Evolutionary conservation across 345 rosid genomes (phyloP).

Genomic region (Gossypium turneri): DNA sequence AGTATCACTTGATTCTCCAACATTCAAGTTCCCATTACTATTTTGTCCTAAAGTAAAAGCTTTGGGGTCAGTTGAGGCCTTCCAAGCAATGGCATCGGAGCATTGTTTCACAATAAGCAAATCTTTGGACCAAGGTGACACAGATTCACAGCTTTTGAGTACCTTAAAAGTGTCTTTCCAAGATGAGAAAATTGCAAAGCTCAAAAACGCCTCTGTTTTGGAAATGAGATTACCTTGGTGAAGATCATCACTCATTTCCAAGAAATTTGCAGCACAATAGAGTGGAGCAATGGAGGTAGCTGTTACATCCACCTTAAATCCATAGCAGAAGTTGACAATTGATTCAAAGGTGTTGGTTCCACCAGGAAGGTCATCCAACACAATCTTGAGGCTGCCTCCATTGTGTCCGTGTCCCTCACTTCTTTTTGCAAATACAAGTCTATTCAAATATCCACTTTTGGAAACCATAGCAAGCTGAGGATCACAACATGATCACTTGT

Average conservation of each 20-base stretch:
- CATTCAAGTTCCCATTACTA: conserved; percentile 6
- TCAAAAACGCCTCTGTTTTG: conserved; percentile 37
- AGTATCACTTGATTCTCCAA: conserved; percentile 16
- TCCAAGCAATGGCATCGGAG: conserved; percentile 50
- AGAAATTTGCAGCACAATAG: conserved; percentile 46
- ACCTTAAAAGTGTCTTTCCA: conserved; percentile 46
- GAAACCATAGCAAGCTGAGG: conserved; percentile 53
- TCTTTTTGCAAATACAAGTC: conserved; percentile 37
- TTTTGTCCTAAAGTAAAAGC: neutral
- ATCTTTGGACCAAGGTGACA: conserved; percentile 40
- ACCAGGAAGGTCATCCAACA: conserved; percentile 41
- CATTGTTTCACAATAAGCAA: conserved; percentile 39
- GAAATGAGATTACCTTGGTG: conserved; percentile 40
- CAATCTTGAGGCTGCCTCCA: conserved; percentile 19
- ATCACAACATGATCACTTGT: neutral
- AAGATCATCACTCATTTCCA: conserved; percentile 54
- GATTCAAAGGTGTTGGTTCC: conserved; percentile 38
- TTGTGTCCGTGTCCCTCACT: conserved; percentile 18
- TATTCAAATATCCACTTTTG: conserved; percentile 46
- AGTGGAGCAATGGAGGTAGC: conserved; percentile 42
- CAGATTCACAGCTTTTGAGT: conserved; percentile 41
- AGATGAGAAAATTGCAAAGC: conserved; percentile 35
- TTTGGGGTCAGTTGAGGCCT: conserved; percentile 30
- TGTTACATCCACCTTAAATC: conserved; percentile 43
- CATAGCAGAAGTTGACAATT: conserved; percentile 50